phyloP scores from a whole-genome alignment of 176 grass and related monocot species.

The Carex littledalei region DNA sequence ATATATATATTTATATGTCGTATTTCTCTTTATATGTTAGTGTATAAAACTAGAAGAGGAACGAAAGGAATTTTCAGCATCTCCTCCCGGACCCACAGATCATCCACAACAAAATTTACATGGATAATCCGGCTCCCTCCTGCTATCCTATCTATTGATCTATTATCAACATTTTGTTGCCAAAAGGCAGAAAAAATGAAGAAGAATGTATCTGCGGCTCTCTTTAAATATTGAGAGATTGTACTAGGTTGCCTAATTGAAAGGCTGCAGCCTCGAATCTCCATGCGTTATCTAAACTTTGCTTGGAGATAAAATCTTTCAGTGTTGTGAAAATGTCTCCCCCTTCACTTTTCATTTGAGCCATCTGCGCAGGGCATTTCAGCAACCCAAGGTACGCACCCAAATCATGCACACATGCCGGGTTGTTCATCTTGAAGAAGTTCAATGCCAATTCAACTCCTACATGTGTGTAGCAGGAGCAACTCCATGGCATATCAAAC shows the following conservation, averaged over 20 bases:
- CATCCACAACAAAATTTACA: slow-evolving; percentile 20
- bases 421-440: slow-evolving; percentile 61
- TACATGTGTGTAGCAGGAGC: slow-evolving; percentile 58
- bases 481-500: slow-evolving; percentile 53
- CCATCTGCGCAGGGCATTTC: slow-evolving; percentile 43
- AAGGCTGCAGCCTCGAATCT: slow-evolving; percentile 45
- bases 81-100: not conserved
- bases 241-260: slow-evolving; percentile 43
- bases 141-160: slow-evolving; percentile 1
- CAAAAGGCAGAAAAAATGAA: not conserved
- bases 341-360: slow-evolving; percentile 30
- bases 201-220: not conserved
- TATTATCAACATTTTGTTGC: slow-evolving; percentile 15
- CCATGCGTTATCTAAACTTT: slow-evolving; percentile 40
- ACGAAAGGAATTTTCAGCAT: not conserved
- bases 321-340: slow-evolving; percentile 29
- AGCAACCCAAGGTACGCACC: slow-evolving; percentile 55
- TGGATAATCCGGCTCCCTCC: not conserved
- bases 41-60: not conserved
- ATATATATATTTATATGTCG: not conserved
- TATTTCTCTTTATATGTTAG: not conserved
- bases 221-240: slow-evolving; percentile 47
- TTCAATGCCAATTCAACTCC: slow-evolving; percentile 61
- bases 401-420: slow-evolving; percentile 68
- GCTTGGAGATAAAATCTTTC: slow-evolving; percentile 33